These are phyloP conservation scores for Arxiozyma slooffiae DNA, from an alignment of 1,139 yeast genomes.

Conservation along the genomic window DNA sequence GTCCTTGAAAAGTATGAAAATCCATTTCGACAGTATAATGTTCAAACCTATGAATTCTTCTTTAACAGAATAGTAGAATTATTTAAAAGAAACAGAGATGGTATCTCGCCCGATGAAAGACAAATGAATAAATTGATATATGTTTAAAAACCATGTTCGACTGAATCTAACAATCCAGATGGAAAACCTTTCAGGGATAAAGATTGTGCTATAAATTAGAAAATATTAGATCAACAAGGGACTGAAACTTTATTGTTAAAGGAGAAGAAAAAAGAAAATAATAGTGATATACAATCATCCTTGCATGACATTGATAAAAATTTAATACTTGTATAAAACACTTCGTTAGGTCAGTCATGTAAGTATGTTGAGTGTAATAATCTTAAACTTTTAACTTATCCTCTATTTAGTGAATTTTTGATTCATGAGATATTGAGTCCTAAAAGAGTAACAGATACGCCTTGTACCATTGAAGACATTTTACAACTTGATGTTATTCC, in stretches of 20 bases:
- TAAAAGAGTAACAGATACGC: conserved; percentile 62
- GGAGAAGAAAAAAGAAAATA: not conserved
- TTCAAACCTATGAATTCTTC: conserved; percentile 83
- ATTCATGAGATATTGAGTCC: conserved; percentile 66
- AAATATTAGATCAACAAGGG: conserved; percentile 22
- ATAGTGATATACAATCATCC: not conserved
- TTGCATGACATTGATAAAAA: conserved; percentile 5
- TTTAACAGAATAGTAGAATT: conserved; percentile 62
- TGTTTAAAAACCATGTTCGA: conserved; percentile 40
- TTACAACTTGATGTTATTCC: conserved; percentile 60
- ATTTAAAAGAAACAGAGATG: conserved; percentile 61
- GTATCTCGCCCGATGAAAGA: conserved; percentile 43
- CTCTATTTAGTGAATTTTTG: conserved; percentile 62
- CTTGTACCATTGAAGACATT: conserved; percentile 54
- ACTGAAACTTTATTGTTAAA: conserved; percentile 1
- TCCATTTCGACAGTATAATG: conserved; percentile 84
- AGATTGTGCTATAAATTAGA: conserved; percentile 19
- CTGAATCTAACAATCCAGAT: not conserved
- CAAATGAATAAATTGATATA: conserved; percentile 50
- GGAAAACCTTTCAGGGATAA: conserved; percentile 29
- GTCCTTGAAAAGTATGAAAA: conserved; percentile 78
- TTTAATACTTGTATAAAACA: conserved; percentile 34
- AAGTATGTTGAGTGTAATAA: conserved; percentile 64
- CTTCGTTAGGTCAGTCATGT: conserved; percentile 94
- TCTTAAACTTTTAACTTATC: conserved; percentile 73